Evolutionary conservation across 257 asterid species (phyloP), one percentile per base, ranked within the genome.

Genomic region (Nicotiana benthamiana): DNA sequence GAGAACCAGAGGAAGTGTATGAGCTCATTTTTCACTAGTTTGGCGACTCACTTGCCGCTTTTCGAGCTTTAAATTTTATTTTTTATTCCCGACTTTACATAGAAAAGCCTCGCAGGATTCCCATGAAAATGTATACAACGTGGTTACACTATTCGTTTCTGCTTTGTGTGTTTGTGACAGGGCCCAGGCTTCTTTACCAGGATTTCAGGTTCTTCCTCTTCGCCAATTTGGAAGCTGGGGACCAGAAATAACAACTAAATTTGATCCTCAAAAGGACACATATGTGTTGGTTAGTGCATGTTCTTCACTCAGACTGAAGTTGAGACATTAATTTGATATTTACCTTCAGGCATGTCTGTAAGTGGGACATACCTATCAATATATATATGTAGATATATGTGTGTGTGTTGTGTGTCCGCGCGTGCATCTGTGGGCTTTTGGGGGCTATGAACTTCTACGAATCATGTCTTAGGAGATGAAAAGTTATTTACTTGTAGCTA

Each of bases 1-100:
- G 98, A 79, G 99, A 95, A 90, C 99, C 97, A 68, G 97, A 93
- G 40, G 99, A 95, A 95, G 97, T 95, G 99, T 95, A 95, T 68
- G 97, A 70, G 51, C 86, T 67, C 74, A 2, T 63, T 51, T 17
- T 62, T 64, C 17, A 48, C 18, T 63, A 26, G 46, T 75, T 12
- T 27, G 51, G 48, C n/a, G 24, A 53, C 63, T 32, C 57, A 27
- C 27, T 75, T 53, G 24, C 36, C 30, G 26, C 7, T 52, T 56
- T 79, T 9, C 57, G 65, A 22, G 18, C 28, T 68, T 75, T 8
- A 22, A 70, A 3, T 46, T 72, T 40, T 70, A 22, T 22, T 51
- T 13, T 62, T 32, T 6, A 68, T 68, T 2, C n/a, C 22, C n/a
- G 76, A 40, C 56, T 11, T 68, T 10, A 68, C 43, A 20, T 68